Conservation (phyloP, 2,329 filamentous ascomycete genomes). For the Arthrobotrys musiformis region DNA sequence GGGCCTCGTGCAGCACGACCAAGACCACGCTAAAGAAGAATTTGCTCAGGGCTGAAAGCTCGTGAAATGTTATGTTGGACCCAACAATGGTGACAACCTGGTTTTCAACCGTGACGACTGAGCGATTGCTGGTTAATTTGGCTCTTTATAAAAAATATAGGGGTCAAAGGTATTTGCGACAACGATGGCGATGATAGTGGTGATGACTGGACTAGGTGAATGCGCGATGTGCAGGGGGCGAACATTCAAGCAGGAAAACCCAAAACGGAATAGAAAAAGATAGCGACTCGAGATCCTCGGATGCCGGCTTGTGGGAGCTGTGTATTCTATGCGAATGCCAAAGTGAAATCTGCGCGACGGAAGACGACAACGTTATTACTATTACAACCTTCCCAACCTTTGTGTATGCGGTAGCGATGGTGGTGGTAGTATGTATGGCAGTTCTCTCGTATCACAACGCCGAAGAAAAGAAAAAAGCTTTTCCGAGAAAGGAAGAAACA, state of each 20-base stretch:
- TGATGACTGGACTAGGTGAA: slow-evolving; percentile 5
- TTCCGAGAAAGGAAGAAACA: slow-evolving; percentile 38
- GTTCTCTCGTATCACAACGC: slow-evolving; percentile 43
- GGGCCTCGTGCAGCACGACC: neutral
- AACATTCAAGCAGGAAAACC: neutral
- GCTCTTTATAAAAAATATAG: too few relatives aligned
- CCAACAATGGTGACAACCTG: neutral
- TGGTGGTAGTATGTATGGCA: slow-evolving; percentile 1
- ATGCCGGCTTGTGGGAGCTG: slow-evolving; percentile 22
- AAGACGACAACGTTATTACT: slow-evolving; percentile 39
- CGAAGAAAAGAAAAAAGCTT: slow-evolving; percentile 33
- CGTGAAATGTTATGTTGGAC: slow-evolving; percentile 4
- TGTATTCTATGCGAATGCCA: neutral
- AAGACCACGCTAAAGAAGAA: slow-evolving; percentile 3
- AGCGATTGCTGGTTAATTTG: neutral
- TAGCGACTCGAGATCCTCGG: slow-evolving; percentile 12
- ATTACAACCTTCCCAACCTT: slow-evolving; percentile 23
- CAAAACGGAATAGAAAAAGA: slow-evolving; percentile 2
- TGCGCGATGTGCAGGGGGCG: slow-evolving; percentile 29
- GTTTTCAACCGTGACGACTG: neutral
- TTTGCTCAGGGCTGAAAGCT: neutral
- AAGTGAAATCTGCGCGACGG: slow-evolving; percentile 29
- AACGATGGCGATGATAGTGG: neutral
- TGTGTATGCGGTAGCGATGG: slow-evolving; percentile 18
- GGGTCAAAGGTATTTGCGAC: neutral